phyloP scores from a whole-genome alignment of 1,139 yeast species.

The Yamadazyma spencermartinsiae region DNA sequence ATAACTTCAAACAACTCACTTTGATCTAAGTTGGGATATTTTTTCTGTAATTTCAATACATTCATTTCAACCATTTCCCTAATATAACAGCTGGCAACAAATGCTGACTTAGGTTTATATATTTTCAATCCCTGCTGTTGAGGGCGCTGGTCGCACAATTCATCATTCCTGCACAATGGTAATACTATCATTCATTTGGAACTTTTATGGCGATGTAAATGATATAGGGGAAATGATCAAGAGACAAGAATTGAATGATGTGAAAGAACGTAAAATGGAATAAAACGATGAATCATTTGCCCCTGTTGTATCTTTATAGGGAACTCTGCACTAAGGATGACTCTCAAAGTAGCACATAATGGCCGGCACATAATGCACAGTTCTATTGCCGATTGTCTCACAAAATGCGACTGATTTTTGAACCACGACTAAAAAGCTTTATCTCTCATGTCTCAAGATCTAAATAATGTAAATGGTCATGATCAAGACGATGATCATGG shows the following conservation, averaged over 20 bases:
- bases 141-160: background rate
- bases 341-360: too few species aligned
- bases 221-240: background rate
- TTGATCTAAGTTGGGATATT: conserved; percentile 83
- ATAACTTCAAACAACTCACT: conserved; percentile 82
- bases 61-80: conserved; percentile 32
- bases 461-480: too few species aligned
- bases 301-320: too few species aligned
- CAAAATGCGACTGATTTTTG: too few species aligned
- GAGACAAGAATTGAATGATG: background rate
- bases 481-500: too few species aligned
- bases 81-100: background rate
- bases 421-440: too few species aligned
- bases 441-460: too few species aligned
- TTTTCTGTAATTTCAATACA: conserved; percentile 62
- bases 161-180: conserved; percentile 1
- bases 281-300: too few species aligned
- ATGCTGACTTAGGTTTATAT: background rate
- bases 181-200: background rate
- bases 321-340: too few species aligned
- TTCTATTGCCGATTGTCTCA: too few species aligned
- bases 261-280: too few species aligned
- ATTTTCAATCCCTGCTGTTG: conserved; percentile 1
- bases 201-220: background rate
- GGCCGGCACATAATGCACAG: too few species aligned